These are phyloP conservation scores for Stephanodiscus minutulus DNA, from an alignment of 108 stramenopile species.

Conservation along the genomic window DNA sequence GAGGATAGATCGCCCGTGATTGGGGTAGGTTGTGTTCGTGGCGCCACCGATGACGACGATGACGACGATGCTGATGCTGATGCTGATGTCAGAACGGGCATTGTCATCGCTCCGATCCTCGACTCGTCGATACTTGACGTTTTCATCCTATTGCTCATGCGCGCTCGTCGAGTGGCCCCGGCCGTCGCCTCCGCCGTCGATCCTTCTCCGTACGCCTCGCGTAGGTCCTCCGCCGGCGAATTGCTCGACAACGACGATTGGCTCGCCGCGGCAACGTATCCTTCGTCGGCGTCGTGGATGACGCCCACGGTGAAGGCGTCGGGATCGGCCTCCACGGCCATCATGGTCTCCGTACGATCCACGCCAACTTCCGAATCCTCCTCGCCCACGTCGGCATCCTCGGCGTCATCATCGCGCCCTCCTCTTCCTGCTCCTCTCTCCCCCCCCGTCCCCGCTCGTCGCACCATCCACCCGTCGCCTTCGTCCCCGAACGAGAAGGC, in stretches of 20 bases:
- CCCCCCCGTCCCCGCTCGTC: neutral
- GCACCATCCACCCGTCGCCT: constrained; percentile 30
- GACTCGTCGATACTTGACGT: constrained; percentile 51
- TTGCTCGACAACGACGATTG: constrained; percentile 1
- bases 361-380: constrained; percentile 16
- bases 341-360: constrained; percentile 12
- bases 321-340: constrained; percentile 19
- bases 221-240: constrained; percentile 17
- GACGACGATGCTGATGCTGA: neutral
- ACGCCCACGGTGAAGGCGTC: constrained; percentile 52
- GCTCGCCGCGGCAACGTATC: neutral
- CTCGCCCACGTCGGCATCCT: constrained; percentile 1
- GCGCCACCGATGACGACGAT: neutral
- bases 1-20: neutral
- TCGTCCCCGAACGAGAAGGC: constrained; percentile 51
- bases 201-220: constrained; percentile 57
- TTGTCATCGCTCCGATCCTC: constrained; percentile 33
- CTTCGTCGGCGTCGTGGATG: constrained; percentile 19
- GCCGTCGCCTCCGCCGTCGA: constrained; percentile 59
- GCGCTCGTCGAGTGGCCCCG: constrained; percentile 59
- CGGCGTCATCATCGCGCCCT: neutral
- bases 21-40: too few species aligned
- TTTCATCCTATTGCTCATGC: constrained; percentile 67
- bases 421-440: neutral
- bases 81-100: constrained; percentile 1